These are phyloP conservation scores for Spiromastix sp. DNA, from an alignment of 2,329 filamentous ascomycete genomes.

Conservation along the genomic window DNA sequence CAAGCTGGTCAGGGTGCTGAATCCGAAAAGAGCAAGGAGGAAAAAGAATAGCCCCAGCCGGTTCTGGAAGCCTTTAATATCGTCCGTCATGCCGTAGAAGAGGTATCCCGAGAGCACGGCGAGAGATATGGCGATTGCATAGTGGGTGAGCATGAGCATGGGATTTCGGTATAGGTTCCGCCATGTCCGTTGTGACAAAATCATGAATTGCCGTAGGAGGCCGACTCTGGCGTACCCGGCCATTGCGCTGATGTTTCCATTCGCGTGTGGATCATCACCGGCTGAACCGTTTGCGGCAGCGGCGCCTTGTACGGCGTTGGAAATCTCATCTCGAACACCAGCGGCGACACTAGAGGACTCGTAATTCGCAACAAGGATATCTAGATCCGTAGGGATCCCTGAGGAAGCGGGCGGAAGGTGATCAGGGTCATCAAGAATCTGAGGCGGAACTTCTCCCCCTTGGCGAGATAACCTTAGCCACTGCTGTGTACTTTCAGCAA, in stretches of 20 bases:
- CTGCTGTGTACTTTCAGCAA: slow-evolving; percentile 42
- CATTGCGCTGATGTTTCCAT: slow-evolving; percentile 46
- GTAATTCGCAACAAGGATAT: slow-evolving; percentile 69
- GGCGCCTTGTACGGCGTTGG: slow-evolving; percentile 54
- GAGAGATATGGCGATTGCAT: slow-evolving; percentile 89
- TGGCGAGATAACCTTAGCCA: slow-evolving; percentile 52
- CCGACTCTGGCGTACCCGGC: slow-evolving; percentile 76
- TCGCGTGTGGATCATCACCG: slow-evolving; percentile 44
- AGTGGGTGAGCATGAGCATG: slow-evolving; percentile 96
- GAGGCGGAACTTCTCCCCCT: slow-evolving; percentile 44
- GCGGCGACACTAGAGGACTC: slow-evolving; percentile 65
- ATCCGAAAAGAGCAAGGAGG: slow-evolving; percentile 86
- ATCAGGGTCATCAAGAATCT: slow-evolving; percentile 59
- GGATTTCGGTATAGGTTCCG: slow-evolving; percentile 95
- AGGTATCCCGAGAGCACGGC: slow-evolving; percentile 90
- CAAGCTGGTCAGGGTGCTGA: slow-evolving; percentile 87
- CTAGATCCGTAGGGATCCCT: slow-evolving; percentile 62
- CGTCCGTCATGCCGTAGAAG: slow-evolving; percentile 91
- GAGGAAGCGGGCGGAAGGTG: slow-evolving; percentile 49
- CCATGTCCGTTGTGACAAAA: slow-evolving; percentile 87
- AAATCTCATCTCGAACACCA: slow-evolving; percentile 67
- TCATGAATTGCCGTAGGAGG: slow-evolving; percentile 70
- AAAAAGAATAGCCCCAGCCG: slow-evolving; percentile 96
- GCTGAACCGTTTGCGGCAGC: slow-evolving; percentile 56
- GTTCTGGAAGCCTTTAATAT: slow-evolving; percentile 97